Evolutionary conservation across 2,329 filamentous ascomycete species (phyloP).

Genomic region (Diaporthe vexans): DNA sequence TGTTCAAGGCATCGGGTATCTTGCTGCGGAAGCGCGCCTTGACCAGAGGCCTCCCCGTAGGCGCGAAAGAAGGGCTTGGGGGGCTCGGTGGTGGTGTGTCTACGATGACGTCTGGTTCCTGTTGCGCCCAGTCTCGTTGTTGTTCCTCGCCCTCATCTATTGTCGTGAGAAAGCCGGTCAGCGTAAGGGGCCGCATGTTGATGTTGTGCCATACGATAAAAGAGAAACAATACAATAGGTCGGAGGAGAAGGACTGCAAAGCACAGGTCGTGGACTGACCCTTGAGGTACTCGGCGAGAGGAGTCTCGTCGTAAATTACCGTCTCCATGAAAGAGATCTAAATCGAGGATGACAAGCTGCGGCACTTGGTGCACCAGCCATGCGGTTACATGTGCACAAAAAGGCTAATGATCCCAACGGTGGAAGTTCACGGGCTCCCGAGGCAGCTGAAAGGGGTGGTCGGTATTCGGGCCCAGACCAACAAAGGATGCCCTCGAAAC

Average conservation of each 20-base stretch:
- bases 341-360: conserved; percentile 28
- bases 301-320: conserved; percentile 87
- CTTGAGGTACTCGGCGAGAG: conserved; percentile 90
- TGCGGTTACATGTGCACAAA: conserved; percentile 38
- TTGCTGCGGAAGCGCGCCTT: conserved; percentile 67
- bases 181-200: conserved; percentile 41
- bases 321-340: conserved; percentile 77
- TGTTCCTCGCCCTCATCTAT: conserved; percentile 65
- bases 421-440: conserved; percentile 16
- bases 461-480: conserved; percentile 24
- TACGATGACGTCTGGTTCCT: conserved; percentile 54
- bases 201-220: conserved; percentile 24
- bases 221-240: conserved; percentile 25
- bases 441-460: conserved; percentile 29
- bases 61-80: conserved; percentile 67
- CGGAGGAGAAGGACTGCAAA: conserved; percentile 9
- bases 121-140: conserved; percentile 62
- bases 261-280: conserved; percentile 65
- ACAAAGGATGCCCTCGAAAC: conserved; percentile 29
- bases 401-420: conserved; percentile 30
- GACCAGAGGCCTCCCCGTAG: conserved; percentile 68
- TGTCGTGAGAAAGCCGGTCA: conserved; percentile 43
- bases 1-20: conserved; percentile 58
- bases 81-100: conserved; percentile 60
- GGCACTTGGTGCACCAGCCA: conserved; percentile 38